Base-by-base conservation (phyloP, 1,284 basidiomycete genomes). In the Marasmius tenuissimus region DNA sequence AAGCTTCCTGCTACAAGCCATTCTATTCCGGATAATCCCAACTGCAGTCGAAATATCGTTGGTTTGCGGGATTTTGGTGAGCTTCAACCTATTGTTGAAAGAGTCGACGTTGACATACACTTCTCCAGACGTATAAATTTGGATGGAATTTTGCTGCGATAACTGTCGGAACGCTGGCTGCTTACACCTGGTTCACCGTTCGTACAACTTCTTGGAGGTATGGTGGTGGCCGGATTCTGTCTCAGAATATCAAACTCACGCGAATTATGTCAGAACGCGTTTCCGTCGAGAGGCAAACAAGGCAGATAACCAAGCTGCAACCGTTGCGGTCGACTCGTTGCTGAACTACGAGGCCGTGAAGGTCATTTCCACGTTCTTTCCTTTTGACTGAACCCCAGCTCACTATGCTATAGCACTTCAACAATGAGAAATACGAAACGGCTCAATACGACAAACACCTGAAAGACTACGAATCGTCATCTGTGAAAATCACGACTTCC, bases 321-420 rank as follows among this genome's bases (percentile, higher is more conserved):
- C 94, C 0, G 87, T 92, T 1, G 94, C 94, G 1, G 94, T 98
- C 10, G 97, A 99, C 73, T 94, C 95, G 0, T 78, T 99, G 59
- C 96, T 99, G 75, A 99, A 99, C 73, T 99, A 94, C 70, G 97
- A 99, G 74, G 97, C 97, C 12, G 97, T 99, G 69, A 99, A 99
- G 85, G 95, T 94, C 59, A 8, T 3, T 59, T 12, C 57, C 57
- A 35, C 39, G 33, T 47, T 52, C 20, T 52, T 40, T 11, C 42
- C 47, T 59, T 20, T 22, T 37, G 18, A 14, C 3, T 20, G 14
- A 34, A 14, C 5, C 62, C 16, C 60, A 22, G 39, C 52, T 67
- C 37, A 68, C 57, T 59, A 54, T 53, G 56, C 58, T 54, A 65
- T 73, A 96, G 93, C 91, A 97, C 72, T 99, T 99, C 81, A 98